Percentiles rank a stretch among this genome's conserved stretches.
Evolutionary conservation across 176 grass and related monocot species (phyloP).

Genomic region (Hyparrhenia diplandra): DNA sequence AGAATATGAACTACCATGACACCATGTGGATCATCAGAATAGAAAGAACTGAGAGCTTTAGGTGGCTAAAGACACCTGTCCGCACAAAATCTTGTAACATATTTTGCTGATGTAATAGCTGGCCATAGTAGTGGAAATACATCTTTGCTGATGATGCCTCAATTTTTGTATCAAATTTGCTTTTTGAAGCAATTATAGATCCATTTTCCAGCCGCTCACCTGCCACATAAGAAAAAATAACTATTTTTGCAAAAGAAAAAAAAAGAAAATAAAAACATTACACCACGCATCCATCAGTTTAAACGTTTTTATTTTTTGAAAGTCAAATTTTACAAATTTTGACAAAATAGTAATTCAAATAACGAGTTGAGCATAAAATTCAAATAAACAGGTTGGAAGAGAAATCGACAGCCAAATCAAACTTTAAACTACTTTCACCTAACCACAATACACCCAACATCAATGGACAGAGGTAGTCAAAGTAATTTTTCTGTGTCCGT

Average conservation of each 20-base stretch:
- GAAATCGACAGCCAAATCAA: neutral
- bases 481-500: neutral
- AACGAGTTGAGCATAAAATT: neutral
- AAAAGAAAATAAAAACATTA: neutral
- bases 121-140: slow-evolving; percentile 99
- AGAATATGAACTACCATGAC: neutral
- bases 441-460: neutral
- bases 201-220: slow-evolving; percentile 77
- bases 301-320: neutral
- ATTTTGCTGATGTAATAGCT: slow-evolving; percentile 97
- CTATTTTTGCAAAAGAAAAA: neutral
- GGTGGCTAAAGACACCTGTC: slow-evolving; percentile 59
- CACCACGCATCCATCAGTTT: neutral
- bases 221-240: slow-evolving; percentile 37
- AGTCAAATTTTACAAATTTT: neutral
- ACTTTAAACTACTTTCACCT: neutral
- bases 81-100: slow-evolving; percentile 99
- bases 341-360: neutral
- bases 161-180: slow-evolving; percentile 98
- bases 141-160: slow-evolving; percentile 95
- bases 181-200: slow-evolving; percentile 57
- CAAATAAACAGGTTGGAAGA: neutral
- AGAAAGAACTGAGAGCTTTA: slow-evolving; percentile 4
- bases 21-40: slow-evolving; percentile 3
- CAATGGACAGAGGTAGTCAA: neutral